Conservation (phyloP, 768 basidiomycete genomes). For the Auricularia heimuer region DNA sequence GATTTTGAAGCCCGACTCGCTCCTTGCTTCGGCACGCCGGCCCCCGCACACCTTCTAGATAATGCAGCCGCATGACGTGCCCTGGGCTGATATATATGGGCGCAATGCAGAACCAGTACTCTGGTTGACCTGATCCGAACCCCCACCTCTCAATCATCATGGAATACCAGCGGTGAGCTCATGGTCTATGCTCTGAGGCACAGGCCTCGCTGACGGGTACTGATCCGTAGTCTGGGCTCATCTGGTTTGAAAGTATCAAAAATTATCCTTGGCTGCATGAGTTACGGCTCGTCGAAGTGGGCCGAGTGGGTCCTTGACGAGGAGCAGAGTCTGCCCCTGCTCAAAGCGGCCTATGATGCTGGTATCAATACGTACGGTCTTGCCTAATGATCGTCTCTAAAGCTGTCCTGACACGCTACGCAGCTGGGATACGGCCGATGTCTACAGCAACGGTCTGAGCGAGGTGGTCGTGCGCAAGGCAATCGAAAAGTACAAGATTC, state of each 20-base stretch:
- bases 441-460: constrained; percentile 25
- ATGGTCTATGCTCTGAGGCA: not conserved
- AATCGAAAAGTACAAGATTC: constrained; percentile 30
- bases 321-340: constrained; percentile 34
- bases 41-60: too few species aligned
- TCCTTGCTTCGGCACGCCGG: too few species aligned
- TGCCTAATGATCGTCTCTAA: not conserved
- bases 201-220: not conserved
- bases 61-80: too few species aligned
- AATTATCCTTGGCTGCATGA: constrained; percentile 56
- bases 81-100: too few species aligned
- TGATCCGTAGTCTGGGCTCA: constrained; percentile 31
- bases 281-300: constrained; percentile 46
- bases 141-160: too few species aligned
- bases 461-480: constrained; percentile 37
- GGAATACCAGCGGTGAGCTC: too few species aligned
- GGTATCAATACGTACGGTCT: constrained; percentile 13
- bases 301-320: constrained; percentile 43
- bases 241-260: constrained; percentile 56
- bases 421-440: constrained; percentile 24
- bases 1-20: too few species aligned
- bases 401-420: constrained; percentile 35
- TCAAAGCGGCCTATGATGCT: constrained; percentile 35
- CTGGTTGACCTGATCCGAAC: too few species aligned
- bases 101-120: too few species aligned